Percentiles rank a stretch among this genome's conserved stretches.
These are phyloP conservation scores for Botrytis cinerea DNA, from an alignment of 2,329 filamentous ascomycete genomes.

Conservation along the genomic window DNA sequence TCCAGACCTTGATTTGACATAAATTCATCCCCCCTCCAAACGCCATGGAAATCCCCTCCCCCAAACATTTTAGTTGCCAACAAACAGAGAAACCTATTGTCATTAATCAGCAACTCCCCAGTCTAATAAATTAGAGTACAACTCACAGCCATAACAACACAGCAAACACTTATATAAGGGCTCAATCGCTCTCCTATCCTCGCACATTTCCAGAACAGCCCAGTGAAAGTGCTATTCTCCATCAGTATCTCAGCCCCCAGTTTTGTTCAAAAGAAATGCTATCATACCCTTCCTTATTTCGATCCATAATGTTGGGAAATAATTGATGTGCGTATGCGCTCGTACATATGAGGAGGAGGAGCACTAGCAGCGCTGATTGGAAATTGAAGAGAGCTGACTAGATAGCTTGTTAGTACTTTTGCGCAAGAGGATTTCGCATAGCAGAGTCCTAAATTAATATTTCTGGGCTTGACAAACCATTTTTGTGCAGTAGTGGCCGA, in stretches of 20 bases:
- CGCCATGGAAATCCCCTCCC: constrained; percentile 29
- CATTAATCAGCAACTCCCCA: constrained; percentile 25
- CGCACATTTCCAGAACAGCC: constrained; percentile 95
- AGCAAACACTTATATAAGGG: constrained; percentile 93
- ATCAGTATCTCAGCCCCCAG: constrained; percentile 26
- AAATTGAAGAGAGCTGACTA: constrained; percentile 99
- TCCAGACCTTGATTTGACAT: constrained; percentile 16
- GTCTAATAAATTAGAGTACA: constrained; percentile 37
- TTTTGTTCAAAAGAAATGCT: background rate
- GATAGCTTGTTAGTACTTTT: constrained; percentile 8
- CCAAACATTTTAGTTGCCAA: constrained; percentile 37
- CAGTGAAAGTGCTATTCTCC: constrained; percentile 43
- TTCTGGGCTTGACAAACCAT: background rate
- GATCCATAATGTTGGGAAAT: constrained; percentile 85
- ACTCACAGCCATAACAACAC: constrained; percentile 88
- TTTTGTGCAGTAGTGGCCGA: background rate
- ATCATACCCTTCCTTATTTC: constrained; percentile 83
- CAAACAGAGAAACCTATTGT: constrained; percentile 40
- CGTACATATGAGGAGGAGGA: constrained; percentile 94
- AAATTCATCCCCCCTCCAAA: constrained; percentile 26
- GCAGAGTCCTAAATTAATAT: too few relatives aligned
- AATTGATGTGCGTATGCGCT: constrained; percentile 91
- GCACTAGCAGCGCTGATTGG: constrained; percentile 90
- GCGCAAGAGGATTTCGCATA: too few relatives aligned
- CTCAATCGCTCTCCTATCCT: constrained; percentile 89